Evolutionary conservation across 2,329 filamentous ascomycete genomes (phyloP).

Genomic region (Diaporthe vexans): DNA sequence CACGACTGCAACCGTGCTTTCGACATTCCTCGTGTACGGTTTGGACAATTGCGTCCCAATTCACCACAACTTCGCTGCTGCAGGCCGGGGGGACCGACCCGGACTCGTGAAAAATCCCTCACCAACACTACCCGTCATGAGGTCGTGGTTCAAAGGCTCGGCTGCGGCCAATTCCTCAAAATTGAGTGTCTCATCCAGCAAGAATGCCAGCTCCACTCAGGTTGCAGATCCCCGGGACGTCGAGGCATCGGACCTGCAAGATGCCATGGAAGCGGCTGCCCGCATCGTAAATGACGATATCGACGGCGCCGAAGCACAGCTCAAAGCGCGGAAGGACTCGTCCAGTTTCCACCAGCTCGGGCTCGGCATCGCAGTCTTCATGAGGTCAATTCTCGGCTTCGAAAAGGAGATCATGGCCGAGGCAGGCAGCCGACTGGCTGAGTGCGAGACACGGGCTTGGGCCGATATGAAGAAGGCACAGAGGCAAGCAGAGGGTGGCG

Average conservation of each 20-base stretch:
- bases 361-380: constrained; percentile 84
- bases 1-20: constrained; percentile 1
- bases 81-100: neutral
- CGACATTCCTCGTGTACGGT: neutral
- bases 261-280: constrained; percentile 74
- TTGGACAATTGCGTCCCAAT: neutral
- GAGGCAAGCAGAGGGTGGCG: constrained; percentile 63
- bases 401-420: constrained; percentile 93
- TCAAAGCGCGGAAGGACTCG: constrained; percentile 78
- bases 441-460: constrained; percentile 83
- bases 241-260: constrained; percentile 68
- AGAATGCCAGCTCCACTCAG: constrained; percentile 38
- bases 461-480: constrained; percentile 82
- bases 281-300: constrained; percentile 93
- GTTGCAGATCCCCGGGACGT: constrained; percentile 46
- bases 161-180: constrained; percentile 31
- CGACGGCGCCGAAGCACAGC: constrained; percentile 81
- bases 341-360: constrained; percentile 94
- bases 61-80: neutral
- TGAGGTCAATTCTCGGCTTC: constrained; percentile 88
- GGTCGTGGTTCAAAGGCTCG: constrained; percentile 39
- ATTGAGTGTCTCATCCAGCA: constrained; percentile 31
- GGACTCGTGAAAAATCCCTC: neutral
- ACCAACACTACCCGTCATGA: constrained; percentile 29
- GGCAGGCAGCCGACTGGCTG: constrained; percentile 78